Evolutionary conservation across 73 alveolate genomes (phyloP).

Genomic region (Tetrahymena malaccensis): DNA sequence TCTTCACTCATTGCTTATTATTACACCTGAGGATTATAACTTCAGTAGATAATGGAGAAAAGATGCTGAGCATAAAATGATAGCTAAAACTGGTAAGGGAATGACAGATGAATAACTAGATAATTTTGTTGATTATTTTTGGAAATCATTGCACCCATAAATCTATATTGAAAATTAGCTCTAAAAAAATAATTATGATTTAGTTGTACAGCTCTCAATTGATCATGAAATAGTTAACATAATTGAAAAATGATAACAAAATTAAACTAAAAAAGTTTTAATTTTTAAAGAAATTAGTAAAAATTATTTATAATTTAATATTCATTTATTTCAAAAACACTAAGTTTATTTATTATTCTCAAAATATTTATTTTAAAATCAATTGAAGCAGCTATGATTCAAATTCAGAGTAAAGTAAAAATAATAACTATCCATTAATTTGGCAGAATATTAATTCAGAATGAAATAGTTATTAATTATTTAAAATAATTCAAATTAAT

Average conservation of each 20-base stretch:
- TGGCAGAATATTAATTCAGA: too few species aligned
- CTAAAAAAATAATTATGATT: neutral
- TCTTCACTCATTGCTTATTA: neutral
- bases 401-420: too few species aligned
- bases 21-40: neutral
- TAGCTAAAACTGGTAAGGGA: neutral
- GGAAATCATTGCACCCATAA: neutral
- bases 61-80: neutral
- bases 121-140: neutral
- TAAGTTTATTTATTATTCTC: too few species aligned
- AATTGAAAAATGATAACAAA: neutral
- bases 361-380: too few species aligned
- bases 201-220: neutral
- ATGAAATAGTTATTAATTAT: too few species aligned
- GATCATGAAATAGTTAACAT: neutral
- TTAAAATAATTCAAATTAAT: too few species aligned
- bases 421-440: too few species aligned
- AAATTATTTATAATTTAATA: too few species aligned
- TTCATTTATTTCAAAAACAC: too few species aligned
- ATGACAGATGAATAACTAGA: neutral
- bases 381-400: too few species aligned
- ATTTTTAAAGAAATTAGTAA: too few species aligned
- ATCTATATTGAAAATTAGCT: neutral
- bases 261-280: neutral
- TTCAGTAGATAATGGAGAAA: neutral